Base-by-base conservation (phyloP, 805 yeast species). In the Candida orba region DNA sequence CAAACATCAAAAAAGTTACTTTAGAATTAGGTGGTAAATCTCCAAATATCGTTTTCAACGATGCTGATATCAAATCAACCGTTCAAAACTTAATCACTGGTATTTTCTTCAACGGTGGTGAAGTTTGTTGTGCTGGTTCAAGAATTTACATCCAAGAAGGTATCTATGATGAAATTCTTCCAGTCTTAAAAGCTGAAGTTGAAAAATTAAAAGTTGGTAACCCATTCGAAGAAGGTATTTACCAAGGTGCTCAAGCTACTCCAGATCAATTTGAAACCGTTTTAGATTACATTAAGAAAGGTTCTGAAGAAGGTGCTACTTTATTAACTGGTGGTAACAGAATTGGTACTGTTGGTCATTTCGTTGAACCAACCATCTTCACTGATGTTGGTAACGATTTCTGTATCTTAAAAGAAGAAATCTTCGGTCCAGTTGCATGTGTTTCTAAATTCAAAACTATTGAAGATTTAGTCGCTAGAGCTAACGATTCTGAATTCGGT, bases 21-120 rank as follows among this genome's bases (percentile, higher is more conserved):
- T 71, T 84, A 65, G 93, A 84, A 67, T 73, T 83, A 57, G 93
- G 93, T 65, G 93, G 93, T 65, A 84, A 84, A 65, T 81, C 89
- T 46, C 85, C 90, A 57, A 80, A 82, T 62, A 73, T 84, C 57
- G 80, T 84, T 35, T 83, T 83, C 59, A 70, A 75, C 52, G 93
- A 84, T 62, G 84, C 82, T 49, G 70, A 81, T 58, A 54, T 81
- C 46, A 72, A 73, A 35, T 63, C 63, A 49, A 62, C 73, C 39
- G 59, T 69, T 39, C 63, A 69, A 44, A 72, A 73, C 59, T 72
- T 82, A 55, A 70, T 78, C 41, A 65, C 73, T 40, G 88, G 88
- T 70, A 84, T 84, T 57, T 81, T 81, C 71, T 77, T 73, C 69
- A 83, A 83, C 67, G 81, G 88, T 50, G 91, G 90, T 66, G 89